A percentile compares a stretch with the other conserved stretches of the same genome.
Conservation (phyloP, 2,329 filamentous ascomycete species). For the Colletotrichum sp. region DNA sequence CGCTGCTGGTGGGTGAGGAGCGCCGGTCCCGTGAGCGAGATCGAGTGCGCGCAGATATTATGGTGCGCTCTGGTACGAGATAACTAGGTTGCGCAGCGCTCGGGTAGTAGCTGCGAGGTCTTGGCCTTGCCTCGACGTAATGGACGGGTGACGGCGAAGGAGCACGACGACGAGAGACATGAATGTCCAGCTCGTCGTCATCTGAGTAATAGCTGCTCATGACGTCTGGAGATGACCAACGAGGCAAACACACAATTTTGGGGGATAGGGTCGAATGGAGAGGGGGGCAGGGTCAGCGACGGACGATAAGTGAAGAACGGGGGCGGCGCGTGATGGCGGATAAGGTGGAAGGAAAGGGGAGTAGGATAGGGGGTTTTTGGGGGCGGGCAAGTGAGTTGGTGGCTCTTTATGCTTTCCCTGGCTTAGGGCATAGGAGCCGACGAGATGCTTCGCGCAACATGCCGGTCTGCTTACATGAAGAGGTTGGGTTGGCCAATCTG, state of each 20-base stretch:
- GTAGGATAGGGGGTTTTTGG: neutral
- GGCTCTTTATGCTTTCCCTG: constrained; percentile 10
- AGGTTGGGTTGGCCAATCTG: neutral
- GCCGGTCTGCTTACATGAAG: neutral
- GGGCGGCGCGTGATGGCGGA: neutral
- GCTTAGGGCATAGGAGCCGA: constrained; percentile 4
- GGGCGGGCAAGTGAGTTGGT: neutral
- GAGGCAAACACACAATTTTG: neutral
- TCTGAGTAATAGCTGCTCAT: constrained; percentile 50
- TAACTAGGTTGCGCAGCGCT: constrained; percentile 40
- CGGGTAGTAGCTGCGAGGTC: constrained; percentile 46
- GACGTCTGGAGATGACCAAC: neutral
- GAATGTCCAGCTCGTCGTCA: constrained; percentile 62
- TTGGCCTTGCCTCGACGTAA: constrained; percentile 48
- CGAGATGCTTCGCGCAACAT: neutral
- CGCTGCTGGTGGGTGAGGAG: constrained; percentile 41
- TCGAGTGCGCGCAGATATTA: constrained; percentile 46
- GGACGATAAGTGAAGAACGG: neutral
- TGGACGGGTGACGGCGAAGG: constrained; percentile 47
- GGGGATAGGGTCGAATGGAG: neutral
- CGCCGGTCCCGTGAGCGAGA: constrained; percentile 54
- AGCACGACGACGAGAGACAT: constrained; percentile 42
- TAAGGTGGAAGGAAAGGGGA: neutral
- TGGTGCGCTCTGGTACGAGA: constrained; percentile 51
- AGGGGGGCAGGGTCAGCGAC: neutral